A percentile compares a stretch with the other conserved stretches of the same genome.
These are phyloP conservation scores for Termitomyces sp. DNA, from an alignment of 768 basidiomycete genomes.

Conservation along the genomic window DNA sequence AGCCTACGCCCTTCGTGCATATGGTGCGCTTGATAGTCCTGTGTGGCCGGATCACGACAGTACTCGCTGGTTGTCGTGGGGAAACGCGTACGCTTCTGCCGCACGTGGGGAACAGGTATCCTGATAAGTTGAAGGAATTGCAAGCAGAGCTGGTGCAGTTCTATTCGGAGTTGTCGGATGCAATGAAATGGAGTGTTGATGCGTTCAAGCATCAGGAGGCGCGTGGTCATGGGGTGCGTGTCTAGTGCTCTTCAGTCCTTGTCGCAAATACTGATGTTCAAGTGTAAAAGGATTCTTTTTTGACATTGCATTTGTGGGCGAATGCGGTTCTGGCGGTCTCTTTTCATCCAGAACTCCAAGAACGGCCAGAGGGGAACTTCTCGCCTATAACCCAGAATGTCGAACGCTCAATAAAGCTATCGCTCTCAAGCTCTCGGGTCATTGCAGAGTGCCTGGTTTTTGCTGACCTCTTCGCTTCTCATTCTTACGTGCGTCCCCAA, in stretches of 20 bases:
- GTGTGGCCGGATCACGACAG: slow-evolving; percentile 10
- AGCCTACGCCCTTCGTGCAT: slow-evolving; percentile 10
- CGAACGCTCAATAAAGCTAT: slow-evolving; percentile 9
- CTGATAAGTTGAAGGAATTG: slow-evolving; percentile 2
- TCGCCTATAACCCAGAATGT: slow-evolving; percentile 7
- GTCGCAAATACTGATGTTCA: not conserved
- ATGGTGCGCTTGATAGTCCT: slow-evolving; percentile 12
- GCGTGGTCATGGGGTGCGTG: slow-evolving; percentile 10
- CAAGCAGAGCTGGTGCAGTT: slow-evolving; percentile 10
- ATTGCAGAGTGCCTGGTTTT: slow-evolving; percentile 12
- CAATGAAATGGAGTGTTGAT: slow-evolving; percentile 14
- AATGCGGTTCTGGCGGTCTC: slow-evolving; percentile 9
- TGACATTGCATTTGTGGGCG: slow-evolving; percentile 10
- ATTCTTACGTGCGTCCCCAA: slow-evolving; percentile 9
- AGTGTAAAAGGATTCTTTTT: slow-evolving; percentile 9
- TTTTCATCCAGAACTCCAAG: slow-evolving; percentile 12
- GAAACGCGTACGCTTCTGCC: slow-evolving; percentile 8
- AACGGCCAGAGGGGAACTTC: not conserved
- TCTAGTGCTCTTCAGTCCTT: not conserved
- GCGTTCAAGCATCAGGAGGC: slow-evolving; percentile 13
- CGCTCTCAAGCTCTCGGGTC: slow-evolving; percentile 9
- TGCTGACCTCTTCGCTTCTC: slow-evolving; percentile 12
- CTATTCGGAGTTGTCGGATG: slow-evolving; percentile 7
- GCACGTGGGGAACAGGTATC: not conserved
- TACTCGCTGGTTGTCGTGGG: slow-evolving; percentile 9